Conservation (phyloP, 2,329 filamentous ascomycete species). For the Neonectria ditissima region DNA sequence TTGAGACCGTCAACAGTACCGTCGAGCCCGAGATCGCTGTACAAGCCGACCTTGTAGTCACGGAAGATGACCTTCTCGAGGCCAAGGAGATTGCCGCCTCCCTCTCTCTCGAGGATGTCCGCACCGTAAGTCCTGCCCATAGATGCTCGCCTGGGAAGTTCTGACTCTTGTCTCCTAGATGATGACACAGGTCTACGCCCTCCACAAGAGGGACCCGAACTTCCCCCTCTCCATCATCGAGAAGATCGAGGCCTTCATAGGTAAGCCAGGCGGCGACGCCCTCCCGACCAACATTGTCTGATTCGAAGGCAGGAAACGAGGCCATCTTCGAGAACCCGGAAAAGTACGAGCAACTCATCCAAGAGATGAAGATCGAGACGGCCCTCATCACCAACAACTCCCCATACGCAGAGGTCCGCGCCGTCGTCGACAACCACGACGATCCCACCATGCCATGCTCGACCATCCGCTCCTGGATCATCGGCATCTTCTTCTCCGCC, state of each 20-base stretch:
- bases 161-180: conserved; percentile 38
- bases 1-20: not conserved
- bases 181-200: conserved; percentile 49
- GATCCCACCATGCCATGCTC: conserved; percentile 62
- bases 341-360: conserved; percentile 54
- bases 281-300: not conserved
- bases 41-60: conserved; percentile 49
- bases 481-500: conserved; percentile 63
- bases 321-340: conserved; percentile 52
- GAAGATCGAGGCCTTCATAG: conserved; percentile 53
- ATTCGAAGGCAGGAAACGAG: conserved; percentile 42
- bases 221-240: conserved; percentile 51
- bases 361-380: conserved; percentile 65
- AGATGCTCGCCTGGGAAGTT: not conserved
- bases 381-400: conserved; percentile 65
- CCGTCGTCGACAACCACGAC: conserved; percentile 66
- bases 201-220: conserved; percentile 54
- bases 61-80: conserved; percentile 58
- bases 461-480: conserved; percentile 65
- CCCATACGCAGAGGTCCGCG: conserved; percentile 67
- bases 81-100: conserved; percentile 53
- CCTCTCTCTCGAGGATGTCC: conserved; percentile 51
- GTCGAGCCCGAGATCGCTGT: conserved; percentile 14
- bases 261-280: conserved; percentile 31
- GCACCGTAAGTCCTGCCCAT: conserved; percentile 37